phyloP scores from a whole-genome alignment of 306 rosid genomes.

The Inga laurina region DNA sequence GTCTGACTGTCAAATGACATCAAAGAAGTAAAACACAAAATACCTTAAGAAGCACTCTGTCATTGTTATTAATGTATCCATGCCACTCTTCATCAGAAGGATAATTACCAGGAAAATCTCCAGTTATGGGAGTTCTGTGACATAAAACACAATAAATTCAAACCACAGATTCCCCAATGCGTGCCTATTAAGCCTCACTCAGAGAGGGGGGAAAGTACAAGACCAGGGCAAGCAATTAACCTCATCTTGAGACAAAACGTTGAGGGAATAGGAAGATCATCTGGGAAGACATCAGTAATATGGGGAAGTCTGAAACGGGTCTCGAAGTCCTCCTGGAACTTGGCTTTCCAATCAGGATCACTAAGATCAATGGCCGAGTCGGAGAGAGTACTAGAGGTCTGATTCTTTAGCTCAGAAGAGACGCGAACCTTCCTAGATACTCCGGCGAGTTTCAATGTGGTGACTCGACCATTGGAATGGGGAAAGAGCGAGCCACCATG shows the following conservation, averaged over 20 bases:
- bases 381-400: slow-evolving; percentile 7
- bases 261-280: slow-evolving; percentile 77
- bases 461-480: slow-evolving; percentile 6
- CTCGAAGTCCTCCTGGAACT: slow-evolving; percentile 75
- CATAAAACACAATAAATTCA: not conserved
- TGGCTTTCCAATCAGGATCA: slow-evolving; percentile 86
- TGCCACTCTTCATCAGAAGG: slow-evolving; percentile 94
- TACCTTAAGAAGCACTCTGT: slow-evolving; percentile 96
- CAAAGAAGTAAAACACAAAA: not conserved
- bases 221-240: slow-evolving; percentile 35
- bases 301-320: slow-evolving; percentile 83
- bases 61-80: slow-evolving; percentile 89
- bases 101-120: slow-evolving; percentile 63
- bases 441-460: slow-evolving; percentile 16
- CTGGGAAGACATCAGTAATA: slow-evolving; percentile 64
- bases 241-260: slow-evolving; percentile 97
- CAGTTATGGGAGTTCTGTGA: slow-evolving; percentile 71
- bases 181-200: not conserved
- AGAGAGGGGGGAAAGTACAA: not conserved
- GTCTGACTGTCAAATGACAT: slow-evolving; percentile 25
- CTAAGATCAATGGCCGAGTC: slow-evolving; percentile 53
- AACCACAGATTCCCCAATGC: not conserved
- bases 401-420: slow-evolving; percentile 35
- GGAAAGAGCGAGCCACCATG: slow-evolving; percentile 15
- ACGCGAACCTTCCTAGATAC: slow-evolving; percentile 21